Conservation (phyloP, 768 basidiomycete species). For the Boletus bicolor region DNA sequence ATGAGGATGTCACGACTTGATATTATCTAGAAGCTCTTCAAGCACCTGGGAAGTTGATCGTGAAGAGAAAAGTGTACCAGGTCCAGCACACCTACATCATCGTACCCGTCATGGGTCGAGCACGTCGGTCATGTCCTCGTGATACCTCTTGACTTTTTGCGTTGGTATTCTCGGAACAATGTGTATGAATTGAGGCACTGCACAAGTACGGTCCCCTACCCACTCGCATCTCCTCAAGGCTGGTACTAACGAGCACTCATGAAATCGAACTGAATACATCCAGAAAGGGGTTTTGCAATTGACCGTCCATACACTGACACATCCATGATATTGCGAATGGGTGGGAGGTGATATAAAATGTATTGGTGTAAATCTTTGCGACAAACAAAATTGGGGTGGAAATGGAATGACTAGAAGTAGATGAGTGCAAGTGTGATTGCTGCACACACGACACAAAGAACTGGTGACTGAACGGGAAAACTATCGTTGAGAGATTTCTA, state of each 20-base stretch:
- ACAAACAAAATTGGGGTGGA: conserved; percentile 13
- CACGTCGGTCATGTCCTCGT: background rate
- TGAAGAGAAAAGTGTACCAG: too few species aligned
- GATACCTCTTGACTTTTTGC: background rate
- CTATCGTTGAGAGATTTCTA: conserved; percentile 16
- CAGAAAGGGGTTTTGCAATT: conserved; percentile 6
- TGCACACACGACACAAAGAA: conserved; percentile 18
- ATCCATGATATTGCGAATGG: conserved; percentile 13
- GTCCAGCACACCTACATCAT: background rate
- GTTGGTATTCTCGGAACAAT: too few species aligned
- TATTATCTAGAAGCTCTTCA: background rate
- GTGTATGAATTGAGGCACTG: background rate
- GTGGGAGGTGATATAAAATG: conserved; percentile 10
- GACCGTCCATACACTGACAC: conserved; percentile 20
- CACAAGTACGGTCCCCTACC: background rate
- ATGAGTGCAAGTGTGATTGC: conserved; percentile 21
- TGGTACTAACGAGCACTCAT: background rate
- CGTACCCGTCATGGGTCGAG: background rate
- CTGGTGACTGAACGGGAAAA: background rate
- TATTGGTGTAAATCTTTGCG: conserved; percentile 21
- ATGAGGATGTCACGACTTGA: background rate
- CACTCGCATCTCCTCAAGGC: background rate
- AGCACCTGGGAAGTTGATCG: too few species aligned
- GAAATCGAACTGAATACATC: background rate
- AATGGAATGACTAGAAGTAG: conserved; percentile 12